Percentiles rank a stretch among this genome's conserved stretches.
phyloP scores from a whole-genome alignment of 1,284 basidiomycete species.

The Veloboletus limbatus region DNA sequence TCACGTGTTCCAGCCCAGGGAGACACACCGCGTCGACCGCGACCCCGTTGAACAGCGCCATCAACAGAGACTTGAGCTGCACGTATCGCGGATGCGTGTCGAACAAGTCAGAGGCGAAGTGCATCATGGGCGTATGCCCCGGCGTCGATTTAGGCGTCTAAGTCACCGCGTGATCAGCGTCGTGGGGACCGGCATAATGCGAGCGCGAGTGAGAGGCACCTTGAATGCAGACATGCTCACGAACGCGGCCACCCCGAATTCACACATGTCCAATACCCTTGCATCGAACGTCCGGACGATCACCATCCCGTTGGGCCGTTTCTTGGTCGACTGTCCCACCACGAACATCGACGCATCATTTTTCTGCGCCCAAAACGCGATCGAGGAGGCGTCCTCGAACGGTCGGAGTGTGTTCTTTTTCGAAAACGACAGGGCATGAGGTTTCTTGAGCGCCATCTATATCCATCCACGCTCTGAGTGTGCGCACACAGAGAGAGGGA shows the following conservation, averaged over 20 bases:
- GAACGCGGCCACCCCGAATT: constrained; percentile 84
- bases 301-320: constrained; percentile 86
- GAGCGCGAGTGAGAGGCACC: constrained; percentile 45
- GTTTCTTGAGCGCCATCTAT: constrained; percentile 90
- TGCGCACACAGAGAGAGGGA: no score
- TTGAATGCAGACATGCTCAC: constrained; percentile 82
- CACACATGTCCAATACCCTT: constrained; percentile 91
- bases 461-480: no score
- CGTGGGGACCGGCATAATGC: no score
- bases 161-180: not conserved
- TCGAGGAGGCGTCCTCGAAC: constrained; percentile 81
- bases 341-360: constrained; percentile 95
- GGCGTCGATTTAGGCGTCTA: constrained; percentile 86
- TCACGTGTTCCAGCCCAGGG: constrained; percentile 87
- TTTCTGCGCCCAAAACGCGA: constrained; percentile 93
- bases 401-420: constrained; percentile 94
- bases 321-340: constrained; percentile 92
- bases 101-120: constrained; percentile 93
- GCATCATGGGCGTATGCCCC: constrained; percentile 91
- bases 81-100: constrained; percentile 87
- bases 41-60: constrained; percentile 90
- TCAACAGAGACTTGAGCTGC: constrained; percentile 90
- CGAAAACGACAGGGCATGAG: constrained; percentile 87
- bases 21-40: constrained; percentile 83
- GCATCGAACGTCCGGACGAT: constrained; percentile 89